phyloP scores from a whole-genome alignment of 441 rosid species.

The Populus trichocarpa region DNA sequence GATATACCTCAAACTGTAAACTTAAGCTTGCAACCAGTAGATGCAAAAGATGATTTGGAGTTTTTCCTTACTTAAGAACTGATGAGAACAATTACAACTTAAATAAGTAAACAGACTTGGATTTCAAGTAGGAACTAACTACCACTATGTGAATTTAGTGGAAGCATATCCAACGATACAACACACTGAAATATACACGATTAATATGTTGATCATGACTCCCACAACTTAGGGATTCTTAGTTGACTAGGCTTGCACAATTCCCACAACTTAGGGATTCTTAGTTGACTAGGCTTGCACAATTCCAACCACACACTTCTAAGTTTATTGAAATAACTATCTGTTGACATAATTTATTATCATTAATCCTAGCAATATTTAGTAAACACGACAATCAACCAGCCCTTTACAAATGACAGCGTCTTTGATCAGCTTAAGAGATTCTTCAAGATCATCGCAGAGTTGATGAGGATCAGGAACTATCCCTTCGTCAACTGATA shows the following conservation, averaged over 20 bases:
- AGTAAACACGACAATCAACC: neutral
- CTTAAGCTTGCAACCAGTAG: neutral
- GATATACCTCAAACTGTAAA: too few species aligned
- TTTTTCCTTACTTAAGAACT: too few species aligned
- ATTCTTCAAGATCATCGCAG: slow-evolving; percentile 28
- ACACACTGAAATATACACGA: too few species aligned
- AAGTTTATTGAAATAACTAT: neutral
- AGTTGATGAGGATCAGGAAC: slow-evolving; percentile 37
- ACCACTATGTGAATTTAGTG: too few species aligned
- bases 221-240: too few species aligned
- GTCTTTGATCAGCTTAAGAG: slow-evolving; percentile 31
- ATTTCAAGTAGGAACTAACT: too few species aligned
- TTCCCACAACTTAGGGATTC: neutral
- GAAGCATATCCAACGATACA: too few species aligned
- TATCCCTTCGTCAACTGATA: slow-evolving; percentile 33
- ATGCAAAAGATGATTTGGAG: too few species aligned
- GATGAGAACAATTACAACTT: too few species aligned
- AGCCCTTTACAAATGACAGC: neutral
- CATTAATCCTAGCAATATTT: neutral
- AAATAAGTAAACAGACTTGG: too few species aligned
- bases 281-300: neutral
- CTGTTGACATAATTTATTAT: neutral
- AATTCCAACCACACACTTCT: neutral
- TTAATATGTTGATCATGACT: neutral
- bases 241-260: too few species aligned